Evolutionary conservation across 352 stramenopile genomes (phyloP), one percentile per base, ranked within the genome.

Genomic region (Globisporangium mamillatum): DNA sequence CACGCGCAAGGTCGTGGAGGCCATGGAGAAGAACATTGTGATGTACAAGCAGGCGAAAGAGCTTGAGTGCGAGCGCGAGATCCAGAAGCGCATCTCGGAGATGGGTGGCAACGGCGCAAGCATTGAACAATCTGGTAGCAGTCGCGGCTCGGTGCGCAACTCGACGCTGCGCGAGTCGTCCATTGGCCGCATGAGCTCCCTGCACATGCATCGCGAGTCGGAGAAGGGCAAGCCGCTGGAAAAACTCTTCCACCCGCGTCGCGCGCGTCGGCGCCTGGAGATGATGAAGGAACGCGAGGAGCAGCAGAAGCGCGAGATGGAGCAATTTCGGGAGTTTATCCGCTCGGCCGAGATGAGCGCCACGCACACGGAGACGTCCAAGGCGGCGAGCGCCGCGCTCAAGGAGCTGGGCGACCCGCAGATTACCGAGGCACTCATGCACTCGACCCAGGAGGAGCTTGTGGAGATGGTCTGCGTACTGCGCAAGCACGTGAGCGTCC

Each of bases 31-130:
- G 73, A 91, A 93, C 72, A 89, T 95, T 64, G 82, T 76, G 53
- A 92, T 93, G 80, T 93, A 94, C 72, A 91, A 90, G 69, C 86
- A 93, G 69, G 86, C 82, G 9, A 93, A 93, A 67, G 88, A 93
- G 64, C 70, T 91, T 46, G 88, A 94, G 55, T 78, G 76, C 63
- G 88, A 95, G 74, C 80, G 82, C 7, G 88, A 94, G 78, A 80
- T 95, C 64, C 79, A 92, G 70, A 80, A 80, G 25, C 75, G 86
- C 70, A 62, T 90, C n/a, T 89, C 79, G 9, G 82, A 88, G 64
- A 69, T 82, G 4, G 69, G 68, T 48, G 36, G 67, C 27, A 44
- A 46, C 4, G 27, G 66, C 59, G 36, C 41, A 9, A 9, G 44
- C 44, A 52, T 52, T 24, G 44, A 48, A 20, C 44, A 52, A 7